phyloP scores from a whole-genome alignment of 306 rosid genomes.

The Rubus idaeus region DNA sequence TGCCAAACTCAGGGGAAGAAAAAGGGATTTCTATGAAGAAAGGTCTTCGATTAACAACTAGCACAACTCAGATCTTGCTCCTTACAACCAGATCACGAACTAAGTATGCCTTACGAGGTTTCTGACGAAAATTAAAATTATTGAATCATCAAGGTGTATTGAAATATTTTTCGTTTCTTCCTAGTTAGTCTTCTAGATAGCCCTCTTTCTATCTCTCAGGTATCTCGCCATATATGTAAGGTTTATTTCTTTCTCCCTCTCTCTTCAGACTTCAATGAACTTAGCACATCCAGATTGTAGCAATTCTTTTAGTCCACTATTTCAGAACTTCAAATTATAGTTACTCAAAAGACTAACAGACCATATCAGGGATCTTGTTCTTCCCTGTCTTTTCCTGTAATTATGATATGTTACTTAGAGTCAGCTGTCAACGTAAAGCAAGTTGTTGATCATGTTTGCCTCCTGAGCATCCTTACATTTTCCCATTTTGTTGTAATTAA shows the following conservation, averaged over 20 bases:
- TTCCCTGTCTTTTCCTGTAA: neutral
- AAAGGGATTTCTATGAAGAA: neutral
- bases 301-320: neutral
- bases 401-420: neutral
- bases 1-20: neutral
- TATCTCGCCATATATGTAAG: neutral
- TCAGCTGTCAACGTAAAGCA: neutral
- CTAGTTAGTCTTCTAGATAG: neutral
- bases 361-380: neutral
- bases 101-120: neutral
- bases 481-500: neutral
- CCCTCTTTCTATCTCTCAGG: neutral
- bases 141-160: neutral
- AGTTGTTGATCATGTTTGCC: neutral
- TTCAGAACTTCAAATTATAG: neutral
- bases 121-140: neutral
- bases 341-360: neutral
- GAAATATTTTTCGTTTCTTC: neutral
- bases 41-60: neutral
- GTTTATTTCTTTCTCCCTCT: neutral
- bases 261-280: neutral
- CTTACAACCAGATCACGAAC: neutral
- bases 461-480: neutral
- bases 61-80: neutral
- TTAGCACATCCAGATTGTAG: slow-evolving; percentile 1